These are phyloP conservation scores for Sergeia podlipaevii DNA, from an alignment of 208 protist species.

Conservation along the genomic window DNA sequence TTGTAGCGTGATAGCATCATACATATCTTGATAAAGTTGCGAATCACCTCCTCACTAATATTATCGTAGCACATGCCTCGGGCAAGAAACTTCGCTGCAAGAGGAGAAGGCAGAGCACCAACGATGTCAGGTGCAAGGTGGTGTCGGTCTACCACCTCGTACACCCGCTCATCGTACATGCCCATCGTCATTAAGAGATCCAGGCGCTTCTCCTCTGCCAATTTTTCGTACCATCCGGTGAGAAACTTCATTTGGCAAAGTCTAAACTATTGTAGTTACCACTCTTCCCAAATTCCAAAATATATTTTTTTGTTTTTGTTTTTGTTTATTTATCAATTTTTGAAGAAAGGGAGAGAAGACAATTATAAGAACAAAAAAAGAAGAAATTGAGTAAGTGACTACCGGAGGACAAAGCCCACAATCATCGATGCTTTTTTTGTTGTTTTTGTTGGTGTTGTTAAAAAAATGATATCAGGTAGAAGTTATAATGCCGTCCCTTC, in stretches of 20 bases:
- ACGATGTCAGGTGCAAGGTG: slow-evolving; percentile 50
- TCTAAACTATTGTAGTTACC: not conserved
- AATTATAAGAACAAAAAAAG: not conserved
- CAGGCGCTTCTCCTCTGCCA: slow-evolving; percentile 55
- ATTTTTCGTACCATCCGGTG: slow-evolving; percentile 56
- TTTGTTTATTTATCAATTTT: not conserved
- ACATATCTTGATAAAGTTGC: slow-evolving; percentile 78
- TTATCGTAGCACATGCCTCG: slow-evolving; percentile 80
- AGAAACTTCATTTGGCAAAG: slow-evolving; percentile 66
- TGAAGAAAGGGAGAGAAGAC: not conserved
- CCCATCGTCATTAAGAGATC: slow-evolving; percentile 54
- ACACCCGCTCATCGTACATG: slow-evolving; percentile 88
- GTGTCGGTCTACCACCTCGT: slow-evolving; percentile 80
- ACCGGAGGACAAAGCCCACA: too few relatives aligned
- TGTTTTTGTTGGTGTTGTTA: too few relatives aligned
- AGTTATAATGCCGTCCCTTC: too few relatives aligned
- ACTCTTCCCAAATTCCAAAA: not conserved
- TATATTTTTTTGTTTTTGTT: slow-evolving; percentile 6
- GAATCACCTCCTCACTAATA: slow-evolving; percentile 72
- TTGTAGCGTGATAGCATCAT: slow-evolving; percentile 79
- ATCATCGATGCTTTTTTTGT: too few relatives aligned
- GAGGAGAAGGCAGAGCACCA: slow-evolving; percentile 49
- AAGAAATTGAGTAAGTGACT: not conserved
- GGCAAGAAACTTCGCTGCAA: slow-evolving; percentile 66
- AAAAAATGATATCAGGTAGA: too few relatives aligned